These are phyloP conservation scores for Myrica gale DNA, from an alignment of 306 rosid genomes.

Conservation along the genomic window DNA sequence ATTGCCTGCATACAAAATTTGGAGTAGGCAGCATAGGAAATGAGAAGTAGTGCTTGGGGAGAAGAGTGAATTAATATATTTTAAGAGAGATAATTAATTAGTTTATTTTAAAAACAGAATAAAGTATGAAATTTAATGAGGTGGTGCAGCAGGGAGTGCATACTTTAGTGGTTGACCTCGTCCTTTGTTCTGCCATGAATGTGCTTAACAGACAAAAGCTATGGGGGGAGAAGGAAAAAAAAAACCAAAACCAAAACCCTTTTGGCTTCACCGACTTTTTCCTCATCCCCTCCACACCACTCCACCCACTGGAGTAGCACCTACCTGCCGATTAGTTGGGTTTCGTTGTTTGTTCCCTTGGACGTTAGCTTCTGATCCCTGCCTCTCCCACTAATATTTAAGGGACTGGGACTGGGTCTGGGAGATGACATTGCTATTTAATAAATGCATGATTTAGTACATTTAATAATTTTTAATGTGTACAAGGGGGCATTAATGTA, in stretches of 20 bases:
- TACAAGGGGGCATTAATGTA: conserved; percentile 33
- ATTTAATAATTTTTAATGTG: conserved; percentile 30
- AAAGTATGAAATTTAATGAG: not conserved
- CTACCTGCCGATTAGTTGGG: conserved; percentile 36
- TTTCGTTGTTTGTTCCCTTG: conserved; percentile 44
- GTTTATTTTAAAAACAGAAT: too few relatives aligned
- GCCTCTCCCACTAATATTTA: conserved; percentile 29
- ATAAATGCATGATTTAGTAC: conserved; percentile 42
- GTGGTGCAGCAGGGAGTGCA: conserved; percentile 27
- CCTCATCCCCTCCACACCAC: conserved; percentile 17
- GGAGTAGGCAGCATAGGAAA: too few relatives aligned
- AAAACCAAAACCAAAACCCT: conserved; percentile 21
- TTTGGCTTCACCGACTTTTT: conserved; percentile 32
- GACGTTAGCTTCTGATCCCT: conserved; percentile 42
- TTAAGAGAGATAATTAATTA: not conserved
- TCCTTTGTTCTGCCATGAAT: conserved; percentile 51
- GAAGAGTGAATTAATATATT: not conserved
- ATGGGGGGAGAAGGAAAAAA: conserved; percentile 18
- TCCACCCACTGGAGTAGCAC: conserved; percentile 20
- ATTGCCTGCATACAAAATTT: too few relatives aligned
- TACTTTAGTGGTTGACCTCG: conserved; percentile 69
- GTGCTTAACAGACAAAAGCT: conserved; percentile 36
- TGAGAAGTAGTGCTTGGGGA: not conserved
- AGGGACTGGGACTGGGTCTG: conserved; percentile 8
- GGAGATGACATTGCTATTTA: conserved; percentile 37